A percentile compares a stretch with the other conserved stretches of the same genome.
Evolutionary conservation across 306 rosid species (phyloP).

Genomic region (Hippophae rhamnoides): DNA sequence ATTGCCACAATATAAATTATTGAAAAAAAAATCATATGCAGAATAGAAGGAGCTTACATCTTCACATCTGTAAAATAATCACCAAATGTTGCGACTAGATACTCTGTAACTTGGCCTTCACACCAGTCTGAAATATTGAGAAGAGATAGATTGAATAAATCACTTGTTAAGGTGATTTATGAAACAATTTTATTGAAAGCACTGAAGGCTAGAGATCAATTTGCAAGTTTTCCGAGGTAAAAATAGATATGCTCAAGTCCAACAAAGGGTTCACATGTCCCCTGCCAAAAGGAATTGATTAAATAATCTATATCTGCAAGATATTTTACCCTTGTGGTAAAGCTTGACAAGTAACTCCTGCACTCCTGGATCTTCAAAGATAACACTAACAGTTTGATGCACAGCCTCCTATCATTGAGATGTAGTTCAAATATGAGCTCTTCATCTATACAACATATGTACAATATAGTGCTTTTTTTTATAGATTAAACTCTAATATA

Average conservation of each 20-base stretch:
- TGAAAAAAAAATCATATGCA: neutral
- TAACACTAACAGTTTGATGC: slow-evolving; percentile 85
- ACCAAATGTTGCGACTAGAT: slow-evolving; percentile 86
- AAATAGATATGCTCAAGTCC: too few species aligned
- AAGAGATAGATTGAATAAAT: slow-evolving; percentile 14
- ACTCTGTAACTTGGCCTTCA: slow-evolving; percentile 87
- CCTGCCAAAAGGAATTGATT: too few species aligned
- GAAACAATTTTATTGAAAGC: too few species aligned
- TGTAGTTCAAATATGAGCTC: slow-evolving; percentile 5
- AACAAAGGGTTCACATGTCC: too few species aligned
- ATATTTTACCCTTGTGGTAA: slow-evolving; percentile 51
- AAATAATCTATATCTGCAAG: neutral
- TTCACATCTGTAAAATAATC: slow-evolving; percentile 92
- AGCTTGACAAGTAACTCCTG: slow-evolving; percentile 80
- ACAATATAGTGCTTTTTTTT: neutral
- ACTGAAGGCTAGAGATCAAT: too few species aligned
- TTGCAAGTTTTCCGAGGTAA: too few species aligned
- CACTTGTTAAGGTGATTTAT: neutral
- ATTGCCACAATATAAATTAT: too few species aligned
- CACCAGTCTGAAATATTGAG: slow-evolving; percentile 66
- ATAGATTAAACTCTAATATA: neutral
- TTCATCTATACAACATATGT: neutral
- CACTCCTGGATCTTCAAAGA: slow-evolving; percentile 98
- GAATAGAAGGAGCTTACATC: slow-evolving; percentile 47
- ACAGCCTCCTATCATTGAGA: slow-evolving; percentile 69